Percentiles rank a stretch among this genome's conserved stretches.
phyloP scores from a whole-genome alignment of 164 flowering plant species.

The Berberis thunbergii region DNA sequence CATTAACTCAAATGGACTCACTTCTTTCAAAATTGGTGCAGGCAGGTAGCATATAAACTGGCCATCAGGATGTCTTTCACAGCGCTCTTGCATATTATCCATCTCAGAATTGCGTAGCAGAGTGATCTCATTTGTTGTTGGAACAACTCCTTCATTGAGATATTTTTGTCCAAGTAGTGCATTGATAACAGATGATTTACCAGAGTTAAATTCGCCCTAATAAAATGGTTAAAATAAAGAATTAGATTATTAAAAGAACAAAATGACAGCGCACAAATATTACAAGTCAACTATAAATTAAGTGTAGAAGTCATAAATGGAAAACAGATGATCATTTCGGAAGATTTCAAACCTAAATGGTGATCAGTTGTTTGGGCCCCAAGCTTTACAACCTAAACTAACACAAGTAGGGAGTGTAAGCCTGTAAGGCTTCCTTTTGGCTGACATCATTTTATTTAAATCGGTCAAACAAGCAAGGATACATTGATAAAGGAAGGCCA shows the following conservation, averaged over 20 bases:
- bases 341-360: too few species aligned
- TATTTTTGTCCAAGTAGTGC: conserved; percentile 88
- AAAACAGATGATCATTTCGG: too few species aligned
- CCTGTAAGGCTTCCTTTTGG: too few species aligned
- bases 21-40: conserved; percentile 79
- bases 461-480: too few species aligned
- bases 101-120: conserved; percentile 63
- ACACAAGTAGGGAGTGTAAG: too few species aligned
- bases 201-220: conserved; percentile 98
- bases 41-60: conserved; percentile 77
- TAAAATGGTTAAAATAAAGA: conserved; percentile 7
- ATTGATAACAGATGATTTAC: conserved; percentile 87
- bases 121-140: conserved; percentile 98
- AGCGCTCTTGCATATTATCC: conserved; percentile 47
- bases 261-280: background rate
- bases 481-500: too few species aligned
- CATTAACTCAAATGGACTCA: conserved; percentile 22
- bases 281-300: background rate
- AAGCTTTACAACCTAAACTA: too few species aligned
- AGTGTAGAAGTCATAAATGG: too few species aligned
- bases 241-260: background rate
- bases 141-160: conserved; percentile 87
- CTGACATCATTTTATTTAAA: too few species aligned
- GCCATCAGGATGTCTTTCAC: conserved; percentile 94
- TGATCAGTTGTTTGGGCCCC: too few species aligned